Evolutionary conservation across 768 basidiomycete genomes (phyloP).

Genomic region (Boletus tomentosulus): DNA sequence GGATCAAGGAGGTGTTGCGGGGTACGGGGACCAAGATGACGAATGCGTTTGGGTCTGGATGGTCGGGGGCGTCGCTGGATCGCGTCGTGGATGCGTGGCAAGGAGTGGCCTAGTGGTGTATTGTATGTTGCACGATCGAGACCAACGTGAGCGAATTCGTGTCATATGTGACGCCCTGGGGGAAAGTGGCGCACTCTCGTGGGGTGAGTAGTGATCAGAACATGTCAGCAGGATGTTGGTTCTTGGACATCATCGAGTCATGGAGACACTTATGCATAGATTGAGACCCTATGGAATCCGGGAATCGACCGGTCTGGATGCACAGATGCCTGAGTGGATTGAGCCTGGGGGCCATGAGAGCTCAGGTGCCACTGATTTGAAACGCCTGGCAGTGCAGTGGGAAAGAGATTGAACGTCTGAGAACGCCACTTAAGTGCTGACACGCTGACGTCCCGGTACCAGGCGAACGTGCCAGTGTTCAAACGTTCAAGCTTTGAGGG

Average conservation of each 20-base stretch:
- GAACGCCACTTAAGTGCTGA: not conserved
- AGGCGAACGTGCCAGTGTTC: not conserved
- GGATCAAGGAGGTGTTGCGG: constrained; percentile 84
- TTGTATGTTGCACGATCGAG: not conserved
- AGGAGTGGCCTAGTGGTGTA: constrained; percentile 10
- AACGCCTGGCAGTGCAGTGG: not conserved
- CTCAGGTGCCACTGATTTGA: not conserved
- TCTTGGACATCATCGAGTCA: not conserved
- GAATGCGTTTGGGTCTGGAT: constrained; percentile 63
- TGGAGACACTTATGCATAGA: no score
- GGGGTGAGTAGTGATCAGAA: not conserved
- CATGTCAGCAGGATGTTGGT: not conserved
- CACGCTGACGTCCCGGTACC: no score
- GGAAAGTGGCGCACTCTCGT: not conserved
- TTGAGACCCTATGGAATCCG: no score
- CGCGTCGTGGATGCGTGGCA: constrained; percentile 62
- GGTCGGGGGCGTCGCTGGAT: constrained; percentile 66
- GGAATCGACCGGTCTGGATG: not conserved
- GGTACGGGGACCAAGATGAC: constrained; percentile 81
- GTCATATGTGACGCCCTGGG: not conserved
- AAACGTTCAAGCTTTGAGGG: not conserved
- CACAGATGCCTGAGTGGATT: not conserved
- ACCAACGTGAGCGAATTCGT: not conserved
- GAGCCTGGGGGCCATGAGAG: not conserved
- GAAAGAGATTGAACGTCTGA: not conserved